phyloP scores from a whole-genome alignment of 164 flowering plant genomes.

The Platanus orientalis region DNA sequence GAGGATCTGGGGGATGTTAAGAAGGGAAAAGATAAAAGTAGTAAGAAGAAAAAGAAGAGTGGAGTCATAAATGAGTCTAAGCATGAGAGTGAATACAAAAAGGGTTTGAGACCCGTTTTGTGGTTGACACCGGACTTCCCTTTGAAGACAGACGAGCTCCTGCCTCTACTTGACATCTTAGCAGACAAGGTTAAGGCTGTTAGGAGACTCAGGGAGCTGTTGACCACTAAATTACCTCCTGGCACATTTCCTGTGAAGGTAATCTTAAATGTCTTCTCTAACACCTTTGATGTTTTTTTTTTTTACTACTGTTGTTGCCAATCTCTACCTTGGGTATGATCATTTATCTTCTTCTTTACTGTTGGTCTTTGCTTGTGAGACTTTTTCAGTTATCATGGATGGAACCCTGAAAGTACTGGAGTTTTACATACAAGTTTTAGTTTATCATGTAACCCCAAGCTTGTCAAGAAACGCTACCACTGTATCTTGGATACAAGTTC shows the following conservation, averaged over 20 bases:
- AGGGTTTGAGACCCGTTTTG: constrained; percentile 91
- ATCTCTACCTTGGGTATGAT: neutral
- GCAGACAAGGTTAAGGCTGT: constrained; percentile 98
- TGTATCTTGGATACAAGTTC: too few relatives aligned
- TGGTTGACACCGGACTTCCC: constrained; percentile 98
- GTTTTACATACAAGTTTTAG: too few relatives aligned
- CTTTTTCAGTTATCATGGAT: too few relatives aligned
- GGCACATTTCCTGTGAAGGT: constrained; percentile 99
- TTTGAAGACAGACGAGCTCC: constrained; percentile 83
- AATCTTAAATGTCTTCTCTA: constrained; percentile 16
- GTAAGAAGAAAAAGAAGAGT: constrained; percentile 89
- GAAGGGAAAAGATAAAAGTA: constrained; percentile 66
- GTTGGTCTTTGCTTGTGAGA: too few relatives aligned
- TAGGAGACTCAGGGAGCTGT: constrained; percentile 90
- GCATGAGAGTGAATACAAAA: constrained; percentile 90
- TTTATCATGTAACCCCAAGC: too few relatives aligned
- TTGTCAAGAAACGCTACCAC: too few relatives aligned
- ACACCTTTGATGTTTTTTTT: neutral
- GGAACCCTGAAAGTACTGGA: too few relatives aligned
- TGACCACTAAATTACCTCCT: constrained; percentile 86
- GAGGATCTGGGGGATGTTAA: constrained; percentile 57
- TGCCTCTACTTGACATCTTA: constrained; percentile 92
- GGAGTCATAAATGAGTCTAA: constrained; percentile 53
- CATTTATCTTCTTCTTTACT: neutral
- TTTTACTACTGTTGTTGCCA: neutral